A percentile compares a stretch with the other conserved stretches of the same genome.
phyloP scores from a whole-genome alignment of 2,329 filamentous ascomycete genomes.

The Pseudogymnoascus sp. region DNA sequence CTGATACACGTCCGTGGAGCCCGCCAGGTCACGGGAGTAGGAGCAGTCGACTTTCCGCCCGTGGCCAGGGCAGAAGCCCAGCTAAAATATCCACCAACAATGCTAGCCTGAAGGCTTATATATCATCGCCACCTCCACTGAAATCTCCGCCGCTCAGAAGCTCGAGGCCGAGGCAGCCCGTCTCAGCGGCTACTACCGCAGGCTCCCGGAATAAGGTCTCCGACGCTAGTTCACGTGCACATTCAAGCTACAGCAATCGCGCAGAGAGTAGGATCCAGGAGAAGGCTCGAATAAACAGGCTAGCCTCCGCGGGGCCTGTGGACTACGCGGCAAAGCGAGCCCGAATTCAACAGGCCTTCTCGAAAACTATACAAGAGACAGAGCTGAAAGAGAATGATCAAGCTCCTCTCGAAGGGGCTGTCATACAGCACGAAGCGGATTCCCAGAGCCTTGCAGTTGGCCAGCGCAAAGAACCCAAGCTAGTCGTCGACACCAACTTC shows the following conservation, averaged over 20 bases:
- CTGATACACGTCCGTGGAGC: conserved; percentile 23
- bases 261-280: conserved; percentile 25
- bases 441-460: not conserved
- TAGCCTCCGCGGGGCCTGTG: conserved; percentile 62
- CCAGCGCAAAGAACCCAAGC: not conserved
- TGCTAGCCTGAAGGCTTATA: conserved; percentile 64
- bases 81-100: conserved; percentile 30
- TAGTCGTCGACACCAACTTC: conserved; percentile 10
- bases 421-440: not conserved
- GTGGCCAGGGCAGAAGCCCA: conserved; percentile 19
- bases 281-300: conserved; percentile 34
- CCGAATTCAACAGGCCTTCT: conserved; percentile 78
- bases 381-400: conserved; percentile 42
- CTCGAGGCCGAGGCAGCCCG: conserved; percentile 71
- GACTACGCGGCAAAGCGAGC: conserved; percentile 79
- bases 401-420: not conserved
- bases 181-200: conserved; percentile 66
- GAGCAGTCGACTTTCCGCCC: conserved; percentile 28
- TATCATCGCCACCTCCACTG: conserved; percentile 62
- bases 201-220: conserved; percentile 56
- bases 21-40: conserved; percentile 18
- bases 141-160: conserved; percentile 73
- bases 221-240: conserved; percentile 15
- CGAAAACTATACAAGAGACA: conserved; percentile 69
- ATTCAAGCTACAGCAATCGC: conserved; percentile 16